Evolutionary conservation across 2,329 filamentous ascomycete genomes (phyloP).

Genomic region (Calonectria crousiana): DNA sequence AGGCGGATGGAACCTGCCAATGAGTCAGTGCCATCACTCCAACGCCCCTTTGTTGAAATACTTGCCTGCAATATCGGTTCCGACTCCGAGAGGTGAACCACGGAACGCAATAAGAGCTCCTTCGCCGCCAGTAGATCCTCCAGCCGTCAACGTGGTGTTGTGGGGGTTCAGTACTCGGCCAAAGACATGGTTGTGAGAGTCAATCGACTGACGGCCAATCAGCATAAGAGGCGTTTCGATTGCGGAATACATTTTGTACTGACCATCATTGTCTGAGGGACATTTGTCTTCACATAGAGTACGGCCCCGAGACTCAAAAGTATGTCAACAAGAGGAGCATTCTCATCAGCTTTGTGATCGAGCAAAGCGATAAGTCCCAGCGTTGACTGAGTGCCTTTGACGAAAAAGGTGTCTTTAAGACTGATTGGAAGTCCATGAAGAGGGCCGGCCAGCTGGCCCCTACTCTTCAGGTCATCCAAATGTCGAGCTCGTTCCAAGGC

Average conservation of each 20-base stretch:
- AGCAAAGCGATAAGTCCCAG: slow-evolving; percentile 22
- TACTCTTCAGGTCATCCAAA: slow-evolving; percentile 29
- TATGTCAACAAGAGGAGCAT: slow-evolving; percentile 29
- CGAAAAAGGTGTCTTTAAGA: slow-evolving; percentile 24
- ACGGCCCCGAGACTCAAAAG: slow-evolving; percentile 22
- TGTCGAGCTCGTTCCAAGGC: slow-evolving; percentile 33
- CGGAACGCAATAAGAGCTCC: slow-evolving; percentile 49
- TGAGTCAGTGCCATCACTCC: background rate
- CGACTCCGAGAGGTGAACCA: slow-evolving; percentile 49
- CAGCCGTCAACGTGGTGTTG: slow-evolving; percentile 67
- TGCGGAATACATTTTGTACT: background rate
- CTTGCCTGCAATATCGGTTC: slow-evolving; percentile 48
- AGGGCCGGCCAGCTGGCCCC: slow-evolving; percentile 26
- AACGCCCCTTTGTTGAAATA: background rate
- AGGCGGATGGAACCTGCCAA: slow-evolving; percentile 40
- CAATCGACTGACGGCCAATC: slow-evolving; percentile 2
- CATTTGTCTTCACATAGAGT: slow-evolving; percentile 30
- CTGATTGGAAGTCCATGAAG: slow-evolving; percentile 36
- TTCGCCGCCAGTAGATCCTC: slow-evolving; percentile 71
- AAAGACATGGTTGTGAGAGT: slow-evolving; percentile 61
- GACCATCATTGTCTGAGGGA: slow-evolving; percentile 31
- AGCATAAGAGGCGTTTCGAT: background rate
- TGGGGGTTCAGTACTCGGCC: slow-evolving; percentile 70
- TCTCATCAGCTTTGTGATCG: background rate
- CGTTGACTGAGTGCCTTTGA: slow-evolving; percentile 19